Conservation (phyloP, 2,329 filamentous ascomycete genomes). For the Arthrobotrys iridis region DNA sequence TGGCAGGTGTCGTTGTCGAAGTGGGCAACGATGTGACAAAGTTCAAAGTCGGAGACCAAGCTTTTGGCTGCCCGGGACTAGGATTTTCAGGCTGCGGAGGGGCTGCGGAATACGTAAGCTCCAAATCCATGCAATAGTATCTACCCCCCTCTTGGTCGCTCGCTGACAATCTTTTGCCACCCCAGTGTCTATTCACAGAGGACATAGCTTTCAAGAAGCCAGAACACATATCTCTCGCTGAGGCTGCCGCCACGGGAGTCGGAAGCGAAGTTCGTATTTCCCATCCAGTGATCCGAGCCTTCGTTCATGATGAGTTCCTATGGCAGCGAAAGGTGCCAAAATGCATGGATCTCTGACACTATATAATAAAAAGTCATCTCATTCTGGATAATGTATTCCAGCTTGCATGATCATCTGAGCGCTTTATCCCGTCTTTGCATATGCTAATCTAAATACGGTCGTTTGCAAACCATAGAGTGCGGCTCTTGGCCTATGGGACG, state of each 20-base stretch:
- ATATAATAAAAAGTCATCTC: neutral
- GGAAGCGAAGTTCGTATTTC: slow-evolving; percentile 27
- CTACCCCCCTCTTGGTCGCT: neutral
- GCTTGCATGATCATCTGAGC: slow-evolving; percentile 28
- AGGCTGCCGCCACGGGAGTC: slow-evolving; percentile 31
- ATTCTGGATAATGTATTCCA: neutral
- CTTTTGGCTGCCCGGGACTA: slow-evolving; percentile 38
- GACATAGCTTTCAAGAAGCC: slow-evolving; percentile 27
- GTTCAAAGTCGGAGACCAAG: slow-evolving; percentile 40
- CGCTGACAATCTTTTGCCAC: slow-evolving; percentile 26
- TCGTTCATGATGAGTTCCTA: neutral
- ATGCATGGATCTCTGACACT: neutral
- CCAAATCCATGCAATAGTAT: slow-evolving; percentile 4
- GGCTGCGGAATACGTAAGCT: slow-evolving; percentile 53
- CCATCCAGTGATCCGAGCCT: neutral
- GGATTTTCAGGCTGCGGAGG: slow-evolving; percentile 47
- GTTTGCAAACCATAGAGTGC: slow-evolving; percentile 27
- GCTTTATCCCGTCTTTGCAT: slow-evolving; percentile 32
- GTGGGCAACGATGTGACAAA: slow-evolving; percentile 34
- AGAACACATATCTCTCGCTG: slow-evolving; percentile 30
- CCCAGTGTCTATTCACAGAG: slow-evolving; percentile 28
- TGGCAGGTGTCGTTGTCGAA: slow-evolving; percentile 34
- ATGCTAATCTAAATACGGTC: neutral
- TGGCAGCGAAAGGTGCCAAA: neutral
- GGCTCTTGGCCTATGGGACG: slow-evolving; percentile 37